A percentile compares a stretch with the other conserved stretches of the same genome.
Conservation (phyloP, 2,329 filamentous ascomycete genomes). For the Verticillium tricorpus region DNA sequence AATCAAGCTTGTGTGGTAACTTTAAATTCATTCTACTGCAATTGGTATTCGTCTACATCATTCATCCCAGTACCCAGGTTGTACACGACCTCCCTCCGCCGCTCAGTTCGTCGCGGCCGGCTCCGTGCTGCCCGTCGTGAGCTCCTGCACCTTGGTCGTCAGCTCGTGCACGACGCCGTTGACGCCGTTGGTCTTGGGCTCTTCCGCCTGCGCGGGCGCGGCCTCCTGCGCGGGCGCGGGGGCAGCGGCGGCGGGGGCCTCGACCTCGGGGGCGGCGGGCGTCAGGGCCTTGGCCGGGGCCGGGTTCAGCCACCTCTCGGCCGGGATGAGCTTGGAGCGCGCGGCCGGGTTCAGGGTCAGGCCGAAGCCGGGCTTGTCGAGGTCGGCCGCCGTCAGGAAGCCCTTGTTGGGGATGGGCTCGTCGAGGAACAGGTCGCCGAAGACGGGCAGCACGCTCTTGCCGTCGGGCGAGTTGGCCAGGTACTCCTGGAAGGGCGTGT, state of each 20-base stretch:
- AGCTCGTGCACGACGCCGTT: constrained; percentile 24
- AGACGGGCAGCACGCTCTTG: constrained; percentile 84
- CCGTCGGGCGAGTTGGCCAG: constrained; percentile 90
- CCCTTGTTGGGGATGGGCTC: constrained; percentile 85
- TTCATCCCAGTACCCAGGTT: background rate
- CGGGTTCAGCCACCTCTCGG: constrained; percentile 67
- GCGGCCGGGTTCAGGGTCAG: constrained; percentile 79
- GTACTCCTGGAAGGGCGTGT: constrained; percentile 94
- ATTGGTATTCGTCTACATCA: background rate
- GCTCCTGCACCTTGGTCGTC: constrained; percentile 28
- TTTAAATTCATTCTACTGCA: background rate
- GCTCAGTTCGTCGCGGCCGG: background rate
- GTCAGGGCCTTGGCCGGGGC: constrained; percentile 23
- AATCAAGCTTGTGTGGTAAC: background rate
- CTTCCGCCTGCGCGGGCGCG: constrained; percentile 7
- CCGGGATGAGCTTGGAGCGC: constrained; percentile 66
- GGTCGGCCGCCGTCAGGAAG: constrained; percentile 70
- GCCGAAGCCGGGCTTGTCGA: constrained; percentile 89
- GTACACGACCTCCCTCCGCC: background rate
- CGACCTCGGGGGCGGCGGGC: constrained; percentile 1
- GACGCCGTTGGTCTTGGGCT: constrained; percentile 6
- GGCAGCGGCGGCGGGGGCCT: background rate
- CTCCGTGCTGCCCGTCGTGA: constrained; percentile 17
- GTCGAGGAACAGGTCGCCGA: constrained; percentile 84
- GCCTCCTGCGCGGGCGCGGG: background rate